These are phyloP conservation scores for Ceratocystis huliohia DNA, from an alignment of 2,329 filamentous ascomycete genomes.

Conservation along the genomic window DNA sequence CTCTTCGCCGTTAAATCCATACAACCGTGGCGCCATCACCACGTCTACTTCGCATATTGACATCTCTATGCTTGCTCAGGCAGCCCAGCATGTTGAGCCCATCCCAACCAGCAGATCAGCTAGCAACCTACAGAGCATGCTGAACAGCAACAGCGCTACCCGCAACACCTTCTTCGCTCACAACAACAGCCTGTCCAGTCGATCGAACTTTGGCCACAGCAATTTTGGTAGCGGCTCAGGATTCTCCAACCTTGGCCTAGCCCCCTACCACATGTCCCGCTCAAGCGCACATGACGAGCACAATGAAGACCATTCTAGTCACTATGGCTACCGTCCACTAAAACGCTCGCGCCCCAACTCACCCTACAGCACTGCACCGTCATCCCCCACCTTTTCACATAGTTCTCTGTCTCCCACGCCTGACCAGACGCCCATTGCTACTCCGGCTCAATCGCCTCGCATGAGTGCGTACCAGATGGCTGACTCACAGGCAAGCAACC, in stretches of 20 bases:
- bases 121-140: constrained; percentile 32
- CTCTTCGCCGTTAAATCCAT: constrained; percentile 27
- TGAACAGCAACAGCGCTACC: constrained; percentile 17
- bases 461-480: constrained; percentile 54
- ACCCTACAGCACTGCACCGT: constrained; percentile 87
- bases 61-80: constrained; percentile 48
- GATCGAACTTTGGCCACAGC: constrained; percentile 36
- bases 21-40: constrained; percentile 35
- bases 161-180: constrained; percentile 19
- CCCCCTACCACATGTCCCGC: constrained; percentile 87
- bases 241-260: constrained; percentile 51
- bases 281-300: constrained; percentile 75
- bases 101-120: constrained; percentile 24
- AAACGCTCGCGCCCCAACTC: constrained; percentile 91
- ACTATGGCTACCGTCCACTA: constrained; percentile 52
- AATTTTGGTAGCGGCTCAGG: constrained; percentile 37
- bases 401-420: constrained; percentile 91
- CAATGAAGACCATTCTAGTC: constrained; percentile 63
- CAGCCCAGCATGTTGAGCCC: constrained; percentile 46
- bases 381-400: constrained; percentile 91
- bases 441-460: constrained; percentile 86
- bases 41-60: constrained; percentile 34
- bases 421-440: constrained; percentile 96
- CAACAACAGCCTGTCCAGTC: constrained; percentile 17
- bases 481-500: constrained; percentile 45